A percentile compares a stretch with the other conserved stretches of the same genome.
Conservation (phyloP, 2,329 filamentous ascomycete genomes). For the Didymella segeticola region DNA sequence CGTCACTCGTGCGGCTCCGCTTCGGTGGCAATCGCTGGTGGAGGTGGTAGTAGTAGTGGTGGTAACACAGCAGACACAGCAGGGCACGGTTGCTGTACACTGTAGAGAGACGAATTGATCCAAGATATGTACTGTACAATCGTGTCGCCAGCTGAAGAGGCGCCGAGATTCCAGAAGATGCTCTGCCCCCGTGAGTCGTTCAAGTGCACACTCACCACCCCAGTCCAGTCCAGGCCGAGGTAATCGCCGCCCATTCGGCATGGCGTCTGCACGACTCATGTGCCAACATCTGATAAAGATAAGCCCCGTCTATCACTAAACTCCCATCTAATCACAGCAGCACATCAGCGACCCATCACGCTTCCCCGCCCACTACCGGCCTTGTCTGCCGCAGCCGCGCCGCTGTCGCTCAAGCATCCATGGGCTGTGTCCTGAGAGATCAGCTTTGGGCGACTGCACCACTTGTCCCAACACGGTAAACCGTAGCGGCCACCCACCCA, state of each 20-base stretch:
- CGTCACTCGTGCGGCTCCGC: slow-evolving; percentile 18
- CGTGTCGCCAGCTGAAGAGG: slow-evolving; percentile 3
- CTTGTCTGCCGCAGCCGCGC: not conserved
- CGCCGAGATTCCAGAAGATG: slow-evolving; percentile 29
- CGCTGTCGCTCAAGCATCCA: not conserved
- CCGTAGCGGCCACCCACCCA: not conserved
- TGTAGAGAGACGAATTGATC: not conserved
- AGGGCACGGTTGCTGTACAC: not conserved
- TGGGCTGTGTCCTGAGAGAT: too few species aligned
- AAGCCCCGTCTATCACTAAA: not conserved
- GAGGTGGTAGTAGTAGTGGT: not conserved
- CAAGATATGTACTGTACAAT: not conserved
- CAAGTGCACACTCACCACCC: slow-evolving; percentile 4
- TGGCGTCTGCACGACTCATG: not conserved
- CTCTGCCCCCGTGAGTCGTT: slow-evolving; percentile 17
- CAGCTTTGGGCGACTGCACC: not conserved
- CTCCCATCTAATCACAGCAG: slow-evolving; percentile 10
- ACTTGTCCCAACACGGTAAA: slow-evolving; percentile 1
- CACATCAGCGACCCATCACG: not conserved
- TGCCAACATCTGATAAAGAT: slow-evolving; percentile 24
- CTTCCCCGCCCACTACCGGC: not conserved
- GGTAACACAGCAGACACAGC: not conserved
- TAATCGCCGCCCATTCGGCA: slow-evolving; percentile 9
- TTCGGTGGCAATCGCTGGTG: slow-evolving; percentile 4
- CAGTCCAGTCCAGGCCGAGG: slow-evolving; percentile 12